A percentile compares a stretch with the other conserved stretches of the same genome.
phyloP scores from a whole-genome alignment of 2,329 filamentous ascomycete species.

The Leptographium lundbergii region DNA sequence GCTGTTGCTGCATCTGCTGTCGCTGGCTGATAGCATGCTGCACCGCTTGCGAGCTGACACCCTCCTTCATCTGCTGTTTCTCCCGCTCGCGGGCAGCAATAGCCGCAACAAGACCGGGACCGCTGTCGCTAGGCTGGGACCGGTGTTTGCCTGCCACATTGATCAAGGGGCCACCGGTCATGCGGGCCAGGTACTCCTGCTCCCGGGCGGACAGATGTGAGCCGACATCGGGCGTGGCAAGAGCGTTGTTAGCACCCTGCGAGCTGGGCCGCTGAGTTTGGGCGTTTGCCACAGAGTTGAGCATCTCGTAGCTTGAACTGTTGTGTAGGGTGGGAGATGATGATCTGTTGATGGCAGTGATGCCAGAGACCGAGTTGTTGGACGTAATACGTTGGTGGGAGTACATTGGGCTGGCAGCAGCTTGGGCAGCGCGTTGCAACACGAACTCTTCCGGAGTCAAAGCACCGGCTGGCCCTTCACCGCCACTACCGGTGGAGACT shows the following conservation, averaged over 20 bases:
- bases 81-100: slow-evolving; percentile 74
- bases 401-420: slow-evolving; percentile 38
- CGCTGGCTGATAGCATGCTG: slow-evolving; percentile 60
- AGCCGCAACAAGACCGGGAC: slow-evolving; percentile 59
- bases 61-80: slow-evolving; percentile 56
- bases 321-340: slow-evolving; percentile 30
- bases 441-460: slow-evolving; percentile 76
- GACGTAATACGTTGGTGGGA: slow-evolving; percentile 49
- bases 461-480: slow-evolving; percentile 25
- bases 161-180: slow-evolving; percentile 67
- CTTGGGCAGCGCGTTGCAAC: slow-evolving; percentile 54
- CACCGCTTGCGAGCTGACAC: slow-evolving; percentile 55
- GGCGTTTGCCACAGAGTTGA: slow-evolving; percentile 24
- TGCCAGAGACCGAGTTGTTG: slow-evolving; percentile 24
- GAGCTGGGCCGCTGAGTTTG: slow-evolving; percentile 39
- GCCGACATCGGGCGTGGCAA: slow-evolving; percentile 24
- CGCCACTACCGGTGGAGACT: slow-evolving; percentile 30
- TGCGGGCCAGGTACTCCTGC: slow-evolving; percentile 75
- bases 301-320: slow-evolving; percentile 27
- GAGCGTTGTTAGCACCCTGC: slow-evolving; percentile 39
- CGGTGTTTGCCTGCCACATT: slow-evolving; percentile 47
- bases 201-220: slow-evolving; percentile 70
- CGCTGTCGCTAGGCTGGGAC: slow-evolving; percentile 31
- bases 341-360: slow-evolving; percentile 26
- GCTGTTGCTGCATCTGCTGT: slow-evolving; percentile 36